Percentiles rank a stretch among this genome's conserved stretches.
These are phyloP conservation scores for Crithidia fasciculata DNA, from an alignment of 208 protist species.

Conservation along the genomic window DNA sequence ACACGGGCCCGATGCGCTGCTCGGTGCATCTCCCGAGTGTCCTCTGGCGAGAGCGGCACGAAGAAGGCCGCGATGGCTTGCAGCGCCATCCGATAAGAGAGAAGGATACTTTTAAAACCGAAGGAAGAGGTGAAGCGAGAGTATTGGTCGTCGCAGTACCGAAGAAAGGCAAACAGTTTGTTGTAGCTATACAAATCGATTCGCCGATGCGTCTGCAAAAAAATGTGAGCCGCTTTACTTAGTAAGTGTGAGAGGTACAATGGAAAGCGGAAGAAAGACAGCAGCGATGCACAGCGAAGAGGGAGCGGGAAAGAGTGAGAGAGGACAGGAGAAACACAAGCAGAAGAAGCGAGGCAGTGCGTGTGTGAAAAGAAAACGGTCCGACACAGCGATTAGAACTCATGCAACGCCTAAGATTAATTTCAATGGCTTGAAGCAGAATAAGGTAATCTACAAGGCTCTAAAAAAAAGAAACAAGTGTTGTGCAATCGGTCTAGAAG, in stretches of 20 bases:
- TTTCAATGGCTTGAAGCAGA: not conserved
- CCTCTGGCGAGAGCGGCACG: slow-evolving; percentile 2
- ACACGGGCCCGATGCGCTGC: not conserved
- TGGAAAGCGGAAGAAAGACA: too few species aligned
- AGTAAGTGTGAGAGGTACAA: too few species aligned
- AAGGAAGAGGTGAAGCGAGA: not conserved
- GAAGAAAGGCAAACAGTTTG: too few species aligned
- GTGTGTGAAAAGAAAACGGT: not conserved
- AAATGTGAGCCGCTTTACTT: too few species aligned
- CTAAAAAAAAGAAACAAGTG: too few species aligned
- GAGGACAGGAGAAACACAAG: not conserved
- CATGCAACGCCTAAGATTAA: too few species aligned
- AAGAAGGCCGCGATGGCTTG: slow-evolving; percentile 10
- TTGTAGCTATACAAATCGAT: too few species aligned
- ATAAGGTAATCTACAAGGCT: not conserved
- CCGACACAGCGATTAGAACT: too few species aligned
- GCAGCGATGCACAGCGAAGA: too few species aligned
- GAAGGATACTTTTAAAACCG: not conserved
- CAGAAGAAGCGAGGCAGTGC: not conserved
- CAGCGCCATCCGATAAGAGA: not conserved
- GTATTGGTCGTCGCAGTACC: too few species aligned
- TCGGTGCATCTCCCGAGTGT: not conserved
- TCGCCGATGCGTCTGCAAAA: too few species aligned
- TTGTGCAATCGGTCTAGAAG: too few species aligned
- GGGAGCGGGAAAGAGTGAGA: not conserved